phyloP scores from a whole-genome alignment of 176 grass and related monocot species.

The Aegilops bicornis region DNA sequence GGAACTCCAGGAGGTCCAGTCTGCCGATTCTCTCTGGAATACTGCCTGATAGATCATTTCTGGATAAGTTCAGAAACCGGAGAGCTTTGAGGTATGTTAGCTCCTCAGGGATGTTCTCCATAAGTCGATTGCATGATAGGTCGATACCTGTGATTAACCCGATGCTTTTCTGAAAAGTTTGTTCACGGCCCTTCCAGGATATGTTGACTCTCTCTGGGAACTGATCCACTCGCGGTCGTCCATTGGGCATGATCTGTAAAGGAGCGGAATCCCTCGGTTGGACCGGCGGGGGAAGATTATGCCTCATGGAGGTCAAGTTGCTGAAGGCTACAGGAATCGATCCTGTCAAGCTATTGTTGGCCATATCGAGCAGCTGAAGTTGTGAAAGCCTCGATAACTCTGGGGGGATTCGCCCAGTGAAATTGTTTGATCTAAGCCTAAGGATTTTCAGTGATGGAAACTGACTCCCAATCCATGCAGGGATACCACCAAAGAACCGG shows the following conservation, averaged over 20 bases:
- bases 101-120: not conserved
- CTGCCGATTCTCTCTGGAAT: not conserved
- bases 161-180: not conserved
- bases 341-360: not conserved
- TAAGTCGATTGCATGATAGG: not conserved
- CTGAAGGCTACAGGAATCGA: not conserved
- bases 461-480: not conserved
- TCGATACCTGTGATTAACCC: not conserved
- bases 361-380: not conserved
- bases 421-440: not conserved
- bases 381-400: not conserved
- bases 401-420: not conserved
- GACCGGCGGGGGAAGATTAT: not conserved
- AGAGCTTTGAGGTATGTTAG: not conserved
- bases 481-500: not conserved
- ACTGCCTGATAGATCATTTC: not conserved
- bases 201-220: slow-evolving; percentile 12
- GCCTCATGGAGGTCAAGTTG: not conserved
- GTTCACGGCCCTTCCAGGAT: slow-evolving; percentile 34
- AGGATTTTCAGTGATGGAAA: not conserved
- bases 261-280: not conserved
- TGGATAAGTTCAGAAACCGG: not conserved
- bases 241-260: not conserved
- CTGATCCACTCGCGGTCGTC: not conserved
- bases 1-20: not conserved